Conservation (phyloP, 331 rosid species). For the Dryas integrifolia region DNA sequence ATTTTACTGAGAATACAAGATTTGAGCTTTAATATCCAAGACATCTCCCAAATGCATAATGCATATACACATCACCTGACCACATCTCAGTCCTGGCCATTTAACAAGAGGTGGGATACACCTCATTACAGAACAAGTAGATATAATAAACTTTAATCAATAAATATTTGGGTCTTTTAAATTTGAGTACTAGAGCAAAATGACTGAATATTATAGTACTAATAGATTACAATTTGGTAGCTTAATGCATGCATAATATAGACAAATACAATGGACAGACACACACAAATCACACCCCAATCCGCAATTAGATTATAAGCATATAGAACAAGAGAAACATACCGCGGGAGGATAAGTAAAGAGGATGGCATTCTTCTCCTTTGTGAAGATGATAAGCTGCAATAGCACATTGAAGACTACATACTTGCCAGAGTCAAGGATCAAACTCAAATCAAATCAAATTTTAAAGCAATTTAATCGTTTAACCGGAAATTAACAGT, state of each 20-base stretch:
- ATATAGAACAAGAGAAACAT: constrained; percentile 16
- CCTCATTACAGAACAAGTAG: neutral
- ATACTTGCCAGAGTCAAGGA: constrained; percentile 76
- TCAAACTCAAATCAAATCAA: constrained; percentile 6
- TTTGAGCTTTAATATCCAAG: neutral
- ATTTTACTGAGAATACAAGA: neutral
- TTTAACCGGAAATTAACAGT: neutral
- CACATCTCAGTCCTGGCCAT: neutral
- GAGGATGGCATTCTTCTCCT: constrained; percentile 90
- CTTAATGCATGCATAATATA: neutral
- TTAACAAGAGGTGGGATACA: neutral
- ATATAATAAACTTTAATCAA: neutral
- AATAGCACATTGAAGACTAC: constrained; percentile 67
- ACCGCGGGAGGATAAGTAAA: constrained; percentile 87
- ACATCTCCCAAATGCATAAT: neutral
- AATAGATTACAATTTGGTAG: neutral
- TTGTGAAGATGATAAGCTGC: constrained; percentile 79
- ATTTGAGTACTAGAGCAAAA: neutral
- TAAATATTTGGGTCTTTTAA: neutral
- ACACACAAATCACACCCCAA: neutral
- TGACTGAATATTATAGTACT: neutral
- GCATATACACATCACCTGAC: constrained; percentile 4
- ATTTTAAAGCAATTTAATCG: neutral
- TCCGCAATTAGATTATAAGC: neutral
- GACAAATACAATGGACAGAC: too few species aligned